Base-by-base conservation (phyloP, 225 moss, liverwort and hornwort species). In the Antitrichia curtipendula region DNA sequence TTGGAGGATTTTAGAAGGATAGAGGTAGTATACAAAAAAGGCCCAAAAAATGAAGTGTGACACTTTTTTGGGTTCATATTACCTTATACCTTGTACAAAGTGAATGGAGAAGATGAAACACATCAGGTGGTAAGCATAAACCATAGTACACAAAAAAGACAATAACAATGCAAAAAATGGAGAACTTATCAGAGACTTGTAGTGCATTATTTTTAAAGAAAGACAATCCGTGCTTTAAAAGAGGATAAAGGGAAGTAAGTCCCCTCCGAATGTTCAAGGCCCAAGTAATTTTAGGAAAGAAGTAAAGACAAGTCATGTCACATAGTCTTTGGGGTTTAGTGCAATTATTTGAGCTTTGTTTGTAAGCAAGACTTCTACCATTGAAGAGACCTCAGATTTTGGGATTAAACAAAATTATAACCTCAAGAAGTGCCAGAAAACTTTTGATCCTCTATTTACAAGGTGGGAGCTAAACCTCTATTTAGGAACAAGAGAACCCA, bases 211-310 rank as follows among this genome's bases (percentile, higher is more conserved):
- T 53, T 36, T 53, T 52, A 16, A 54, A 53, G 13, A 19, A 29
- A 73, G 9, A 76, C 1, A 76, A 1, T 53, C 9, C 6, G 54
- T 52, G 0, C 9, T 14, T 36, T 0, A 0, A 0, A 74, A 0
- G 8, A 23, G 4, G 9, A 53, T 1, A 36, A 5, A 36, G 1
- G 23, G 14, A 52, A 52, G 5, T 22, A 3, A 12, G 6, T 22
- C 36, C 8, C 13, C 23, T 52, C 5, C 6, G 2, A 16, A 41
- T 50, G 4, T 7, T 13, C 13, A 52, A 34, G 18, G 22, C 14
- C 34, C 3, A 20, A 50, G 6, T 36, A 36, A 36, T 9, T 36
- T 53, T 10, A 15, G 2, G 0, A 6, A 15, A 1, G 15, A 23
- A 23, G 23, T 14, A 36, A 6, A 2, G 2, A 14, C 54, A 24